phyloP scores from a whole-genome alignment of 441 rosid species.

The Erysimum cheiri region DNA sequence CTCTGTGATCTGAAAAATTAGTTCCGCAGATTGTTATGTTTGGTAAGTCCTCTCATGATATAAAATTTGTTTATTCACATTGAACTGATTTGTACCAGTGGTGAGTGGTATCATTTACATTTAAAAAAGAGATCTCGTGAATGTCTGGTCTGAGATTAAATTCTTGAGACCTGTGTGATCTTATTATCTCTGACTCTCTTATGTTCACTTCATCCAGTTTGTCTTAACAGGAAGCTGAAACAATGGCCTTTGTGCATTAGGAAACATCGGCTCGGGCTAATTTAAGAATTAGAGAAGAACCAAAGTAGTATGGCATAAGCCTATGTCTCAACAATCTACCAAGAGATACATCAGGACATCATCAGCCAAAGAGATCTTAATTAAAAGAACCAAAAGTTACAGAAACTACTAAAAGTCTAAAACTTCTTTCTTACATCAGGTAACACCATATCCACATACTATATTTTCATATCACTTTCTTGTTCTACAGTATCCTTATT shows the following conservation, averaged over 20 bases:
- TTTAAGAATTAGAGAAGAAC: slow-evolving; percentile 16
- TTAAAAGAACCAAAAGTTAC: background rate
- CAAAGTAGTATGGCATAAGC: background rate
- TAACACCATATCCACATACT: slow-evolving; percentile 6
- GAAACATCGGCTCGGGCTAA: slow-evolving; percentile 24
- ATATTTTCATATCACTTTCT: slow-evolving; percentile 11
- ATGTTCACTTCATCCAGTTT: slow-evolving; percentile 4
- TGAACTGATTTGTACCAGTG: background rate
- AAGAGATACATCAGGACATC: background rate
- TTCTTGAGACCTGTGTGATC: too few relatives aligned
- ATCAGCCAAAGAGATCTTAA: background rate
- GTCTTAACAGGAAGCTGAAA: too few relatives aligned
- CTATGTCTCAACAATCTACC: background rate
- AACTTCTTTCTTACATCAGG: background rate
- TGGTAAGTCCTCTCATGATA: too few relatives aligned
- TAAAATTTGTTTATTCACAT: background rate
- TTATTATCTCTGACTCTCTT: background rate
- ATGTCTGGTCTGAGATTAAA: background rate
- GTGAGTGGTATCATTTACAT: background rate
- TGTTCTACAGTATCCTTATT: background rate
- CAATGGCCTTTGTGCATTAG: background rate
- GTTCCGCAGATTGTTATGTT: background rate
- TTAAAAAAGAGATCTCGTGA: background rate
- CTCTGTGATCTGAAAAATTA: background rate
- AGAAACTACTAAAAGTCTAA: slow-evolving; percentile 33